phyloP scores from a whole-genome alignment of 306 rosid genomes.

The Echinosophora koreensis region DNA sequence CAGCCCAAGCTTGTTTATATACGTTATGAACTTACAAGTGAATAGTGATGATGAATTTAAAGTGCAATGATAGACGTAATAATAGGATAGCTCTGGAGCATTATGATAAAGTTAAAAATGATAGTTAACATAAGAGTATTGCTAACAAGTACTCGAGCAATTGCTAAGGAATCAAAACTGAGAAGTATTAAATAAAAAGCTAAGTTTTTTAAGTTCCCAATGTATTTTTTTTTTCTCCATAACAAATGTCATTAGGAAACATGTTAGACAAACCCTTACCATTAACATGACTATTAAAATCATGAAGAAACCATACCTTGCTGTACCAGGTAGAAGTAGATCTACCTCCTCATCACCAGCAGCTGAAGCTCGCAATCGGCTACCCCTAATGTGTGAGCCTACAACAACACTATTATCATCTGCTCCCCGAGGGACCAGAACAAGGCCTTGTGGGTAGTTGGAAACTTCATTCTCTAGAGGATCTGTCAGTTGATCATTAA shows the following conservation, averaged over 20 bases:
- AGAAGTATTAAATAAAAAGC: no score
- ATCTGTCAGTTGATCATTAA: constrained; percentile 63
- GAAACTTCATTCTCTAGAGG: constrained; percentile 82
- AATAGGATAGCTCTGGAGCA: constrained; percentile 9
- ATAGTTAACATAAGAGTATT: not conserved
- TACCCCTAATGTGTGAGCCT: constrained; percentile 94
- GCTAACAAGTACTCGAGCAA: no score
- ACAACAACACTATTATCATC: constrained; percentile 79
- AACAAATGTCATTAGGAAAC: no score
- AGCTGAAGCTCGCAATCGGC: constrained; percentile 96
- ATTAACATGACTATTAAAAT: not conserved
- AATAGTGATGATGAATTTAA: constrained; percentile 26
- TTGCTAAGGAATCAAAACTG: no score
- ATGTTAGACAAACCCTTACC: not conserved
- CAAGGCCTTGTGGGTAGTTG: constrained; percentile 92
- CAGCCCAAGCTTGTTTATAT: constrained; percentile 13
- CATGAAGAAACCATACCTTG: constrained; percentile 70
- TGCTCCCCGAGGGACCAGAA: constrained; percentile 85
- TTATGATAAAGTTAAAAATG: not conserved
- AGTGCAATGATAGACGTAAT: constrained; percentile 7
- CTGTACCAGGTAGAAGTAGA: constrained; percentile 97
- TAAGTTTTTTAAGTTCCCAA: no score
- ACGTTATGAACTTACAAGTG: constrained; percentile 8
- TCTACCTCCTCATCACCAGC: constrained; percentile 96
- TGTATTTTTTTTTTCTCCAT: no score